Percentiles rank a stretch among this genome's conserved stretches.
phyloP scores from a whole-genome alignment of 129 eudicot species.

The Pittosporum tobira region DNA sequence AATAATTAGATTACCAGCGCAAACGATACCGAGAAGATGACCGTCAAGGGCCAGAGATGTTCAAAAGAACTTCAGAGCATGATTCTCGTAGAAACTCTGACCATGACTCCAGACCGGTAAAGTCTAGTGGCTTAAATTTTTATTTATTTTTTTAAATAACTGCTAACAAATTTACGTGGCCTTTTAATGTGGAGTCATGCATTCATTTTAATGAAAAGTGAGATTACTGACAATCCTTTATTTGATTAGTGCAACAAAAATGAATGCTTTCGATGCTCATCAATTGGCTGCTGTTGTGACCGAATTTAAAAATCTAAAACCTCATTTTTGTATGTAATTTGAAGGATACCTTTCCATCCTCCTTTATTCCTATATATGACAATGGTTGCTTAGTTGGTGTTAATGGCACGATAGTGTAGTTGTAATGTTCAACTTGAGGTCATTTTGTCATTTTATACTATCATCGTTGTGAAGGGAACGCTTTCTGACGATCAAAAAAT shows the following conservation, averaged over 20 bases:
- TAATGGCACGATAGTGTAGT: too few relatives aligned
- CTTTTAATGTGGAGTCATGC: neutral
- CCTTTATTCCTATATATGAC: too few relatives aligned
- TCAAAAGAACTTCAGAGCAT: constrained; percentile 55
- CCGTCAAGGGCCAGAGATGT: constrained; percentile 44
- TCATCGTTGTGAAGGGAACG: too few relatives aligned
- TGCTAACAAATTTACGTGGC: too few relatives aligned
- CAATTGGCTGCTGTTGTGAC: neutral
- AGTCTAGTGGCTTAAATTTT: neutral
- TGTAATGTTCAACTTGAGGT: too few relatives aligned
- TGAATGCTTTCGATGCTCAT: neutral
- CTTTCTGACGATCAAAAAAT: too few relatives aligned
- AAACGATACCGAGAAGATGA: constrained; percentile 91
- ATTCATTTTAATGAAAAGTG: neutral
- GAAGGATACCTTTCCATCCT: too few relatives aligned
- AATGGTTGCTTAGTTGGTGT: too few relatives aligned
- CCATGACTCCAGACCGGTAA: constrained; percentile 82
- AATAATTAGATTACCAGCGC: constrained; percentile 45
- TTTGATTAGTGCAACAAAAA: too few relatives aligned
- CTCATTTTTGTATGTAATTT: too few relatives aligned
- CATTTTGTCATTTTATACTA: too few relatives aligned
- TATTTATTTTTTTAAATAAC: too few relatives aligned
- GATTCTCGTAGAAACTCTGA: constrained; percentile 73
- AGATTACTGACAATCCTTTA: neutral
- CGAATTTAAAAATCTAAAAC: neutral